Base-by-base conservation (phyloP, 75 land plant species). In the Sequoia sempervirens region DNA sequence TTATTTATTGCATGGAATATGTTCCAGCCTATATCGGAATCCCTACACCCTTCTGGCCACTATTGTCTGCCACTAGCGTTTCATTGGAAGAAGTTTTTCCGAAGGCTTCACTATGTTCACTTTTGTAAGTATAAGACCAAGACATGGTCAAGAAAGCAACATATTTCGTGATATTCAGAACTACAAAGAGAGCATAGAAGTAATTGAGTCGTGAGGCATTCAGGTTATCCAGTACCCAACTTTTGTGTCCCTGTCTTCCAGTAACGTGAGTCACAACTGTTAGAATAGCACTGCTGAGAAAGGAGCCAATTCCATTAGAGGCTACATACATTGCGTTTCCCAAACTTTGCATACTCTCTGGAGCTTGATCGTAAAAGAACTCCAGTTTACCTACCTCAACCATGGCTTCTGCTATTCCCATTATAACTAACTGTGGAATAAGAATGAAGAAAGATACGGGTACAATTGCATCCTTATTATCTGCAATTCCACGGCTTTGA, bases 331-430 rank as follows among this genome's bases (percentile, higher is more conserved):
- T 69, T 20, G 89, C 85, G 36, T 84, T 76, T 18, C 87, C 89
- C 52, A 87, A 37, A 66, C 87, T 87, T 36, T 82, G 80, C 87
- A 90, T 83, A 47, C 83, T 82, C 58, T 91, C 90, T 2, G 96
- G 94, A 2, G 92, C 89, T 45, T 94, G 92, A 79, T 93, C 92
- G 79, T 93, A 91, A 91, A 94, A 94, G 83, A 94, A 94, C 83
- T 94, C 94, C 47, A 90, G 81, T 85, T 85, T 87, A 2, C 89
- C 93, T 3, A 86, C 92, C 40, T 87, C 86, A 37, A 91, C 18
- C 36, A 91, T 86, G 18, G 92, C 86, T 38, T 90, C 91, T 2
- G 92, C 90, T 5, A 84, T 64, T 7, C 97, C 95, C 85, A 89
- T 86, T 12, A 93, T 87, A 36, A 87, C 82, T 43, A 91, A 89